These are phyloP conservation scores for Aspergillus haitiensis DNA, from an alignment of 495 filamentous ascomycete genomes.

Conservation along the genomic window DNA sequence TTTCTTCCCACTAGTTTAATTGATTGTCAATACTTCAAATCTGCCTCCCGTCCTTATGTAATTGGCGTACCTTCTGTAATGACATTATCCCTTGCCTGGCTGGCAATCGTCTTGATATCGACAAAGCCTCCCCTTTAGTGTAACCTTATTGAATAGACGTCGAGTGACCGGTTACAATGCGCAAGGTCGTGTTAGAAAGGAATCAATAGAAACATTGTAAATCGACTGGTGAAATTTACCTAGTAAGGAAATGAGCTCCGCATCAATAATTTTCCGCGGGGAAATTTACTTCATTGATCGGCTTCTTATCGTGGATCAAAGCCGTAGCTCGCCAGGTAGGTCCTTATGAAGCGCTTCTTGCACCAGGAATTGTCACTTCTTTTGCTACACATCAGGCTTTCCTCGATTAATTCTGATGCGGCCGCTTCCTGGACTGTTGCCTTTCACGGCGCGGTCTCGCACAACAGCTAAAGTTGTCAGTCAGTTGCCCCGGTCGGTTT, in stretches of 20 bases:
- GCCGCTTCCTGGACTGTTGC: conserved; percentile 27
- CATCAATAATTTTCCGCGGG: conserved; percentile 32
- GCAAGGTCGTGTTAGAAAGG: too few relatives aligned
- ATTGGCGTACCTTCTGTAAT: too few relatives aligned
- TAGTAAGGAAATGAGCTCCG: conserved; percentile 18
- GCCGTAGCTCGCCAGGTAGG: background rate
- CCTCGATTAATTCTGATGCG: conserved; percentile 30
- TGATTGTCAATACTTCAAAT: too few relatives aligned
- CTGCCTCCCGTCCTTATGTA: too few relatives aligned
- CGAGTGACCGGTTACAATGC: too few relatives aligned
- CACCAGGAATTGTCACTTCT: background rate
- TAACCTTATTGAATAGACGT: too few relatives aligned
- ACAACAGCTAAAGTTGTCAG: conserved; percentile 7
- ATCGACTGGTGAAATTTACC: conserved; percentile 5
- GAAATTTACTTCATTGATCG: conserved; percentile 5
- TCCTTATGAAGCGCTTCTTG: background rate
- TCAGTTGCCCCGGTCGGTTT: conserved; percentile 19
- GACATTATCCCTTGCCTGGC: too few relatives aligned
- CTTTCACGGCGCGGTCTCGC: conserved; percentile 29
- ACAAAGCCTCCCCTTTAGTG: too few relatives aligned
- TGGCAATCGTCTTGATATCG: too few relatives aligned
- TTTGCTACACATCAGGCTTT: conserved; percentile 12
- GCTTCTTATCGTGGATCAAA: conserved; percentile 23
- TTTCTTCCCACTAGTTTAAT: too few relatives aligned
- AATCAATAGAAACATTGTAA: background rate